Evolutionary conservation across 169 alveolate genomes (phyloP).

Genomic region (Blepharisma undulans): DNA sequence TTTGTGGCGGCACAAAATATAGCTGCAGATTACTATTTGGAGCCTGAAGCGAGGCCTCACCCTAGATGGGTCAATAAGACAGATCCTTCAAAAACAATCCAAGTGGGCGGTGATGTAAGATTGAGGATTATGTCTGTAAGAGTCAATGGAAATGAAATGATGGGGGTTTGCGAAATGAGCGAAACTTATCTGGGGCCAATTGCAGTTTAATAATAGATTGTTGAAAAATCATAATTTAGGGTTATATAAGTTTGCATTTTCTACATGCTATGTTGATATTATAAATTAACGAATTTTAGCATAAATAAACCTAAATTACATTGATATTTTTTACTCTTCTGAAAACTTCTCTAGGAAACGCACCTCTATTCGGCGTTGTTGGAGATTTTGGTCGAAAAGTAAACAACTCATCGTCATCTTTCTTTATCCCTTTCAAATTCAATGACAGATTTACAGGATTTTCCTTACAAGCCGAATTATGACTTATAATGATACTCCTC

Average conservation of each 20-base stretch:
- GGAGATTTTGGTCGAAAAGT: neutral
- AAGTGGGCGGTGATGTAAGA: constrained; percentile 22
- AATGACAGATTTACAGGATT: neutral
- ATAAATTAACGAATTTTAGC: no score
- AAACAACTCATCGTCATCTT: neutral
- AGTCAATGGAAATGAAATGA: constrained; percentile 32
- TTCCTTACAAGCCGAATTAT: neutral
- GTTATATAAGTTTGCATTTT: no score
- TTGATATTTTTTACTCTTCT: neutral
- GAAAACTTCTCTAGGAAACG: neutral
- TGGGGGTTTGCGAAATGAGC: constrained; percentile 24
- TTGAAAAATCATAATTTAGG: neutral
- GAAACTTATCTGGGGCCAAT: constrained; percentile 26
- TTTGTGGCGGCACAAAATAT: constrained; percentile 5
- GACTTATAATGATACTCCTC: neutral
- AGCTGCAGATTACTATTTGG: constrained; percentile 4
- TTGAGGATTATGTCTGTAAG: constrained; percentile 24
- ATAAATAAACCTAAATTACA: neutral
- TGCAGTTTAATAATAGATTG: neutral
- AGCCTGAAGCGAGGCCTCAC: constrained; percentile 18
- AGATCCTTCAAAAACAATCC: neutral
- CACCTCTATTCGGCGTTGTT: neutral
- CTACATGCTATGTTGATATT: no score
- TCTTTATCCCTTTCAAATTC: neutral
- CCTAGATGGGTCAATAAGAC: constrained; percentile 3